phyloP scores from a whole-genome alignment of 305 asterid species.

The Rubia balearica region DNA sequence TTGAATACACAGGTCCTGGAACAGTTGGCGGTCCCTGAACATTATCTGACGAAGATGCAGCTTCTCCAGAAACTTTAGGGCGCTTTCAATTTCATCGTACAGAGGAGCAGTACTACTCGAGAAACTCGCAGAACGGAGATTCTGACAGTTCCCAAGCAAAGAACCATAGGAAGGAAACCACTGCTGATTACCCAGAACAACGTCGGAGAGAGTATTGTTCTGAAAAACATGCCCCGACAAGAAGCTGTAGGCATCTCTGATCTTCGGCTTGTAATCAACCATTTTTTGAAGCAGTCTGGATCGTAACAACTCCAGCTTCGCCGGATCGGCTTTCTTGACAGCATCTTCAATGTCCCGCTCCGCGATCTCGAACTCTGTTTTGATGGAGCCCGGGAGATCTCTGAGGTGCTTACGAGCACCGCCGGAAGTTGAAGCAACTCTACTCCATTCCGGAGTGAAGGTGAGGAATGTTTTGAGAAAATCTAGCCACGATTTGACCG shows the following conservation, averaged over 20 bases:
- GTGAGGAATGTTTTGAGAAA: not conserved
- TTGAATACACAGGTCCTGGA: not conserved
- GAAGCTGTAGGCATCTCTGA: not conserved
- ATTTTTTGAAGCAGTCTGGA: not conserved
- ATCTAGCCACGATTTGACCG: not conserved
- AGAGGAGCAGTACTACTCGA: not conserved
- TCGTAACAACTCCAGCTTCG: not conserved
- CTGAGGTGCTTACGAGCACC: not conserved
- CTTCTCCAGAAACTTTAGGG: not conserved
- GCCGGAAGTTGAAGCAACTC: not conserved
- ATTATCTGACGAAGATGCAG: not conserved
- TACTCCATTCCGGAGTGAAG: not conserved
- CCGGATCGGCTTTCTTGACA: not conserved
- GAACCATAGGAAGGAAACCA: not conserved
- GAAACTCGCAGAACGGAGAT: not conserved
- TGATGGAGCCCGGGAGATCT: not conserved
- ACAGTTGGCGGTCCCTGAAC: not conserved
- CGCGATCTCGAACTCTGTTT: not conserved
- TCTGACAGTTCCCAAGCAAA: not conserved
- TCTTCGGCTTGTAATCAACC: not conserved
- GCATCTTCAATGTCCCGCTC: slow-evolving; percentile 2
- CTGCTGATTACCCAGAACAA: not conserved
- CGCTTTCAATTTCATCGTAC: not conserved
- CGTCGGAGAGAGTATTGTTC: not conserved
- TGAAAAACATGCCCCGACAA: not conserved